Evolutionary conservation across 306 rosid species (phyloP), one percentile per base, ranked within the genome.

Genomic region (Carpinus viminea): DNA sequence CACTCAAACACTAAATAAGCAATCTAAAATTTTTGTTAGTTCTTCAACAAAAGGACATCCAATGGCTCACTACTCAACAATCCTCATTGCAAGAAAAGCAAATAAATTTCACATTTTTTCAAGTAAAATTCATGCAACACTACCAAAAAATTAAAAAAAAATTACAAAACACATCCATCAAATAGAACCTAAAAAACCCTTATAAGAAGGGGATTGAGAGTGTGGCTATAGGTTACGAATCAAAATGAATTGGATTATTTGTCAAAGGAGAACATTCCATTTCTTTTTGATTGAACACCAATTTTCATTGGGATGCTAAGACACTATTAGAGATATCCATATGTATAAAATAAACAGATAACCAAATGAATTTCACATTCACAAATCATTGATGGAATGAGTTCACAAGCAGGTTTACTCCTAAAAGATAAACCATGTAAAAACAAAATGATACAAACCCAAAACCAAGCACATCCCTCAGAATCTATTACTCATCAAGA

Each of bases 391-490:
- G 10, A 34, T 18, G 15, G 8, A 7, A 64, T 36, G 15, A 7
- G 70, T 34, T 64, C 70, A 34, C 4, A 64, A 64, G 70, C 53
- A 68, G 43, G 12, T 8, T 38, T 15, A 65, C 12, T 38, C 13
- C 28, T 66, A n/a, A n/a, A n/a, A n/a, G n/a, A 66, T 43, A 66
- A n/a, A n/a, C 12, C 3, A 28, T 50, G 47, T 16, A 31, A 48
- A n/a, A 7, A 34, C 17, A 24, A 26, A 16, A 52, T 54, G 8
- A 12, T 41, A 20, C 9, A 74, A 36, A 5, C 17, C 10, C 46
- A 31, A 59, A 47, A 72, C 46, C 47, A 24, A 45, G 26, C 28
- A 59, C 64, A 83, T 74, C 92, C 92, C 92, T 86, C 90, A 84
- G 88, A 80, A 75, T 62, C 66, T 6, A 64, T 57, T 65, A 82